Base-by-base conservation (phyloP, 2,329 filamentous ascomycete species). In the Penicillium concentricum region DNA sequence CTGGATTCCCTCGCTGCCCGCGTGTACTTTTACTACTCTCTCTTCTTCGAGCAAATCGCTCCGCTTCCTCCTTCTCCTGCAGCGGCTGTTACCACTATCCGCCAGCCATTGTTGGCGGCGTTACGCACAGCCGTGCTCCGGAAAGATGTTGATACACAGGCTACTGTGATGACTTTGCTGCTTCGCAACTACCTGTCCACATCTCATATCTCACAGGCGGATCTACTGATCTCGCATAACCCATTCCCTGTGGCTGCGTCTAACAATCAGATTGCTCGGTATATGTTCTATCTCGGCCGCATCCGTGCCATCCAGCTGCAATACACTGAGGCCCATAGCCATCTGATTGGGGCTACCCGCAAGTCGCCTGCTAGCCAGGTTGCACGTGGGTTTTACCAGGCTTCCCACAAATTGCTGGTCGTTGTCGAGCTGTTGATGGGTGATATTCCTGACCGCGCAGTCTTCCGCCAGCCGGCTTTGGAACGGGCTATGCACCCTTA, bases 341-440 rank as follows among this genome's bases (percentile, higher is more conserved):
- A 97, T 75, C 81, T 99, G 62, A 92, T 90, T 42, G 91, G 92
- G 46, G 94, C 94, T 43, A 97, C 92, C 30, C 89, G 94, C 68
- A 99, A 99, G 78, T 92, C 94, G 7, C 94, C 94, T 0, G 91
- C 92, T 22, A 94, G 89, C 72, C 85, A 87, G 63, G 92, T 91
- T 65, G 94, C 94, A 5, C 87, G 92, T 43, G 93, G 94, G 44
- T 99, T 99, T 76, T 92, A 95, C 65, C 94, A 97, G 76, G 92
- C 92, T 38, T 93, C 94, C 0, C 96, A 91, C 63, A 99, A 99
- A 82, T 84, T 97, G n/a, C 81, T 97, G 62, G 86, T 97, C 42
- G 92, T 99, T 20, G 94, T 99, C 13, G 93, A 99, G 80, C 82
- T 99, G 59, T 80, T 99, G 61, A 99, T 99, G 94, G 94, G 94